These are phyloP conservation scores for Isabelozyma heimii DNA, from an alignment of 805 yeast species.

Conservation along the genomic window DNA sequence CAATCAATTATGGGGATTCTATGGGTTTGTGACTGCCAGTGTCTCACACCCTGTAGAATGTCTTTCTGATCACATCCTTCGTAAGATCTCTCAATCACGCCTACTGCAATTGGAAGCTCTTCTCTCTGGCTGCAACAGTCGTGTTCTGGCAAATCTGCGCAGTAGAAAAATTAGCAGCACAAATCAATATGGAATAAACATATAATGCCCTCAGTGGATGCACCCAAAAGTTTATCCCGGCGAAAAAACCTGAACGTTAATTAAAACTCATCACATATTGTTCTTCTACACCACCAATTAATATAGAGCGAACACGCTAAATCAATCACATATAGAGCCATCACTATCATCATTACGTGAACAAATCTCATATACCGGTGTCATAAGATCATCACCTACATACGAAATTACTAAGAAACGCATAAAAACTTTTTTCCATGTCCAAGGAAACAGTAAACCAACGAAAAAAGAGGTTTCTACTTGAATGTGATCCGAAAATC, in stretches of 20 bases:
- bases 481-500: constrained; percentile 53
- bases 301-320: neutral
- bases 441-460: constrained; percentile 17
- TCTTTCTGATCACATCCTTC: too few species aligned
- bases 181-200: neutral
- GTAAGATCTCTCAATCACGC: too few species aligned
- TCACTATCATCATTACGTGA: neutral
- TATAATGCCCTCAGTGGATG: neutral
- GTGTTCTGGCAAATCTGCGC: neutral
- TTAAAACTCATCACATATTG: neutral
- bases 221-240: neutral
- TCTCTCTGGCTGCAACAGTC: neutral
- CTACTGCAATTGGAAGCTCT: too few species aligned
- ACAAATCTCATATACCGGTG: too few species aligned
- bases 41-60: too few species aligned
- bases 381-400: too few species aligned
- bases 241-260: neutral
- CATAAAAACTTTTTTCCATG: neutral
- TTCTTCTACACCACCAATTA: neutral
- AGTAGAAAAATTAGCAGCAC: neutral
- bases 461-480: constrained; percentile 47
- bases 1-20: too few species aligned
- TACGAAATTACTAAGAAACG: neutral
- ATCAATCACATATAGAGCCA: neutral
- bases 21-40: too few species aligned